Base-by-base conservation (phyloP, 2,329 filamentous ascomycete genomes). In the Hirsutella minnesotensis region DNA sequence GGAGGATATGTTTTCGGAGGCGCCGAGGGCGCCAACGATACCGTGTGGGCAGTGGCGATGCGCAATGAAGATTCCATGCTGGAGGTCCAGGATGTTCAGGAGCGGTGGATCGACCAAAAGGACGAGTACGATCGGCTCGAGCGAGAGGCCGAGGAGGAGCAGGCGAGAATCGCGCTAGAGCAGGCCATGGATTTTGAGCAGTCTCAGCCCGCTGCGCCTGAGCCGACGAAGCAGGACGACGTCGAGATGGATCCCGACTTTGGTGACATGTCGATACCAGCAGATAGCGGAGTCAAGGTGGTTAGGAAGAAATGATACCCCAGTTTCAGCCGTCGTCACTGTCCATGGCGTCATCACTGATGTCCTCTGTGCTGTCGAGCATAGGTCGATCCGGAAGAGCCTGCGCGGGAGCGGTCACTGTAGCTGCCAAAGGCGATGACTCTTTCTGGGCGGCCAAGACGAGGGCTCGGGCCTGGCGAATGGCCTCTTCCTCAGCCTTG, bases 41-140 rank as follows among this genome's bases (percentile, higher is more conserved):
- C 83, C 7, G 78, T 98, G n/a, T 98, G 92, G 92, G 86, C 94
- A 56, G 81, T 96, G 37, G 87, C 92, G 3, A 94, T 96, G 79
- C 79, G 88, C 44, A 79, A 80, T 45, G 79, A 81, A 45, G 77
- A 79, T 30, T 78, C 77, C 27, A 67, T 80, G 63, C 79, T 94
- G 72, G 88, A 94, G 53, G 79, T 88, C 9, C 72, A 82, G 46
- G 90, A 98, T 62, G 81, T 96, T 49, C 92, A 98, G 64, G 92
- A 98, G 66, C 75, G 92, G 47, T 98, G 92, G 92, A 68, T 98
- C 27, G 90, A 96, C 63, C 73, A 81, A 34, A 92, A 89, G 58
- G 89, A 89, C 15, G 86, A 83, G 50, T 87, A 86, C 56, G 92
- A 98, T 61, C 81, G 82, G 52, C 66, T 79, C 46, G 92, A 96